These are phyloP conservation scores for Cavenderia fasciculata DNA, from an alignment of 78 protist genomes.

Conservation along the genomic window DNA sequence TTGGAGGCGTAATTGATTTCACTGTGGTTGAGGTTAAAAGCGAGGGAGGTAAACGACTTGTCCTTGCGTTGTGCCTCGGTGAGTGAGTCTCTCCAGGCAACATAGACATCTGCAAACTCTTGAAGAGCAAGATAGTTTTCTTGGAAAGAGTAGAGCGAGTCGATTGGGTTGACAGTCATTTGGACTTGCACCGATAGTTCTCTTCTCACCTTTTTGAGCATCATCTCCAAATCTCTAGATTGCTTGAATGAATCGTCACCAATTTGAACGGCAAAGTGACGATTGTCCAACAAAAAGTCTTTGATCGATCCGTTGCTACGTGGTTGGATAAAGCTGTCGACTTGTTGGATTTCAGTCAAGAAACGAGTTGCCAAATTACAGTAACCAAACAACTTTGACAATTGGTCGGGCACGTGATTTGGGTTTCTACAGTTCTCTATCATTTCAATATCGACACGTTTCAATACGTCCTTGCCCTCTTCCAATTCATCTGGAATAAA, in stretches of 20 bases:
- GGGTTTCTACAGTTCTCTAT: slow-evolving; percentile 37
- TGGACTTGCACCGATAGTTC: not conserved
- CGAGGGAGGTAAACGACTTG: not conserved
- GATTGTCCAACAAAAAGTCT: slow-evolving; percentile 51
- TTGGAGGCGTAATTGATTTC: slow-evolving; percentile 38
- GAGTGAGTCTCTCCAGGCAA: not conserved
- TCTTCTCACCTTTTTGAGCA: slow-evolving; percentile 17
- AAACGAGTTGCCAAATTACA: slow-evolving; percentile 35
- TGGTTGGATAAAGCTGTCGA: slow-evolving; percentile 54
- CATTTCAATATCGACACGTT: slow-evolving; percentile 29
- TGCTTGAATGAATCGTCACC: not conserved
- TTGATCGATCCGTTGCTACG: slow-evolving; percentile 21
- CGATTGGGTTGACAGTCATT: slow-evolving; percentile 6
- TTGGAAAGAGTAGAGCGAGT: slow-evolving; percentile 13
- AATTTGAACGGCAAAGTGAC: not conserved
- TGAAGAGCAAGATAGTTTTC: slow-evolving; percentile 25
- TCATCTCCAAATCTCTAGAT: slow-evolving; percentile 1
- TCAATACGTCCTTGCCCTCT: not conserved
- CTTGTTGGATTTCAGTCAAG: slow-evolving; percentile 45
- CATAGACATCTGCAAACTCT: not conserved
- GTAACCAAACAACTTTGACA: slow-evolving; percentile 29
- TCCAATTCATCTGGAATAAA: not conserved
- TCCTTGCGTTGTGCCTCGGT: not conserved
- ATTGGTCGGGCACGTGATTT: slow-evolving; percentile 49
- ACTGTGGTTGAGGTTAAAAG: slow-evolving; percentile 8